Conservation (phyloP, 2,329 filamentous ascomycete genomes). For the Fusarium ambrosium region DNA sequence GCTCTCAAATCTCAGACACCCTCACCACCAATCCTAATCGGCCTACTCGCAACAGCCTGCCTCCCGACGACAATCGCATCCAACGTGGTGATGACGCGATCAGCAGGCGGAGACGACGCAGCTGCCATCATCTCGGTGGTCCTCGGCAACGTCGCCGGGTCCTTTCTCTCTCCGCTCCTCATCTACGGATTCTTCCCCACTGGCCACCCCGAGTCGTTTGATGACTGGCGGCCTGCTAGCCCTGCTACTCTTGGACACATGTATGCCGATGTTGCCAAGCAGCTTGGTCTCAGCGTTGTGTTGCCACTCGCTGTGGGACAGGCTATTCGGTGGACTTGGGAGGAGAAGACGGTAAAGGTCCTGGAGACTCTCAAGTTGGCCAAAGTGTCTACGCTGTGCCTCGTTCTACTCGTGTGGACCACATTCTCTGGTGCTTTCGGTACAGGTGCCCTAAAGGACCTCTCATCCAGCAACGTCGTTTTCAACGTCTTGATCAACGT, state of each 20-base stretch:
- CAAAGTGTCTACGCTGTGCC: conserved; percentile 63
- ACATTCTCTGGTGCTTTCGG: conserved; percentile 77
- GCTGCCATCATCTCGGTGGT: conserved; percentile 77
- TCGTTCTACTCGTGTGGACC: conserved; percentile 68
- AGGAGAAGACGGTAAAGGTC: conserved; percentile 65
- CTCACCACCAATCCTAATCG: conserved; percentile 74
- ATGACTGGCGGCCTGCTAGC: conserved; percentile 66
- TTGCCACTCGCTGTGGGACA: conserved; percentile 75
- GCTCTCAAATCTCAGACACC: conserved; percentile 67
- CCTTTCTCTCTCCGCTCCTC: conserved; percentile 75
- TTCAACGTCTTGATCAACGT: conserved; percentile 78
- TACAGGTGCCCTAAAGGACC: conserved; percentile 70
- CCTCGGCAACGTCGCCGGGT: conserved; percentile 76
- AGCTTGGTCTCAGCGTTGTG: conserved; percentile 76
- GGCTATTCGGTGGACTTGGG: conserved; percentile 64
- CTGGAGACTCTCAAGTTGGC: conserved; percentile 67
- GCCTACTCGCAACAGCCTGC: conserved; percentile 76
- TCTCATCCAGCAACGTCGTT: conserved; percentile 71
- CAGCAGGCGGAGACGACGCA: conserved; percentile 76
- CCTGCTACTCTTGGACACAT: conserved; percentile 69
- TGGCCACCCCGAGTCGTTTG: conserved; percentile 62
- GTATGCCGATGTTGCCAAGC: conserved; percentile 76
- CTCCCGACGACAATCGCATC: conserved; percentile 80
- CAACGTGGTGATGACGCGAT: conserved; percentile 80
- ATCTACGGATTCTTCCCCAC: conserved; percentile 72